Base-by-base conservation (phyloP, 306 rosid species). In the Gastrolobium bilobum region DNA sequence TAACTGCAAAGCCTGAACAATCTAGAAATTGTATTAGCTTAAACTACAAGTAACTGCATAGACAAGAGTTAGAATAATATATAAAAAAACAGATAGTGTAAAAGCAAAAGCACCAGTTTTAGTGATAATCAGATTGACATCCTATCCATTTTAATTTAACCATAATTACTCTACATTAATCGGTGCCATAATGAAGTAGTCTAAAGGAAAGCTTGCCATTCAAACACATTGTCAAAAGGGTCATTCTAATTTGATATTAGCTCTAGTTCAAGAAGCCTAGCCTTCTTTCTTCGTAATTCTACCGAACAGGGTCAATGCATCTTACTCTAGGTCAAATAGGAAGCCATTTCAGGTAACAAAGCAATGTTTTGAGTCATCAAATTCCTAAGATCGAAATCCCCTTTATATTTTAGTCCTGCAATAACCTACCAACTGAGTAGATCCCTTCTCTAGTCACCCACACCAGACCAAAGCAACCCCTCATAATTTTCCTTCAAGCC, bases 21-120 rank as follows among this genome's bases (percentile, higher is more conserved):
- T 47, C 34, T 26, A 56, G 57, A 40, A 38, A 54, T 53, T 14
- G 8, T 15, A 68, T 34, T 51, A 20, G 56, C 46, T 61, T n/a
- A 51, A 59, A 43, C 29, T 52, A 73, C 15, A 51, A n/a, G 73
- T 47, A 57, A 58, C 56, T 37, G 71, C 71, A 68, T 13, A 14
- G 5, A 75, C 50, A 62, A 75, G 26, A 68, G 71, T 56, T 37
- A 67, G 63, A 10, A 8, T 69, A 43, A 58, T n/a, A 42, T 7
- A 58, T 7, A 48, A 13, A 76, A 48, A 13, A 76, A 61, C 6
- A 52, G 38, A 63, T 13, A 7, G 48, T 54, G 44, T 54, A 44
- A 39, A n/a, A 13, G 4, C 33, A 58, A 42, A 77, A 59, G 10
- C 59, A 44, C 47, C 6, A 4, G 65, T 40, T 10, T 38, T 26